These are phyloP conservation scores for Tillandsia fasciculata DNA, from an alignment of 176 grass and related monocot species.

Conservation along the genomic window DNA sequence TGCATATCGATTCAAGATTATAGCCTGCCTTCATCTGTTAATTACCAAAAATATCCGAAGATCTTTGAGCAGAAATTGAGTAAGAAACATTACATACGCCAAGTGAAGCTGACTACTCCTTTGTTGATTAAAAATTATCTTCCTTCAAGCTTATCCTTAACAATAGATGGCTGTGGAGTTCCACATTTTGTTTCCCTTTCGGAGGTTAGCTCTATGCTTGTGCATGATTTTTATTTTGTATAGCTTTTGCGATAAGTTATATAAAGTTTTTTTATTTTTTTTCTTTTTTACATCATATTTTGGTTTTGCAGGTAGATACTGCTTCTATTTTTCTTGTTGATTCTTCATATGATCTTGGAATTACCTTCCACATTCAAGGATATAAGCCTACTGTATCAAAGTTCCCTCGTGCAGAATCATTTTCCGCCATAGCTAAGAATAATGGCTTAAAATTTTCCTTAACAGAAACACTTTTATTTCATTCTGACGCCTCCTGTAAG, in stretches of 20 bases:
- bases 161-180: conserved; percentile 69
- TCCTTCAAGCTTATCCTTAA: conserved; percentile 61
- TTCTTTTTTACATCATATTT: neutral
- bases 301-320: conserved; percentile 48
- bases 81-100: conserved; percentile 62
- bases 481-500: conserved; percentile 65
- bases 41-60: conserved; percentile 27
- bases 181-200: conserved; percentile 52
- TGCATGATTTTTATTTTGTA: neutral
- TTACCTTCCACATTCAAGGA: conserved; percentile 68
- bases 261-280: neutral
- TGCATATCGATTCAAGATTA: conserved; percentile 91
- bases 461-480: conserved; percentile 68
- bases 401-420: conserved; percentile 72
- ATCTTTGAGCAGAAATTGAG: conserved; percentile 32
- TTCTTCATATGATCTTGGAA: conserved; percentile 74
- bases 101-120: conserved; percentile 67
- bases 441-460: conserved; percentile 57
- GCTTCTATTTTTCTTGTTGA: conserved; percentile 75
- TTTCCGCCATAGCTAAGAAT: conserved; percentile 56
- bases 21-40: conserved; percentile 39
- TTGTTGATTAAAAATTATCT: conserved; percentile 92
- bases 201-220: conserved; percentile 40
- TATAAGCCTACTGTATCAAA: conserved; percentile 51
- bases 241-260: conserved; percentile 10